A percentile compares a stretch with the other conserved stretches of the same genome.
Conservation (phyloP, 2,329 filamentous ascomycete genomes). For the Nemania bipapillata region DNA sequence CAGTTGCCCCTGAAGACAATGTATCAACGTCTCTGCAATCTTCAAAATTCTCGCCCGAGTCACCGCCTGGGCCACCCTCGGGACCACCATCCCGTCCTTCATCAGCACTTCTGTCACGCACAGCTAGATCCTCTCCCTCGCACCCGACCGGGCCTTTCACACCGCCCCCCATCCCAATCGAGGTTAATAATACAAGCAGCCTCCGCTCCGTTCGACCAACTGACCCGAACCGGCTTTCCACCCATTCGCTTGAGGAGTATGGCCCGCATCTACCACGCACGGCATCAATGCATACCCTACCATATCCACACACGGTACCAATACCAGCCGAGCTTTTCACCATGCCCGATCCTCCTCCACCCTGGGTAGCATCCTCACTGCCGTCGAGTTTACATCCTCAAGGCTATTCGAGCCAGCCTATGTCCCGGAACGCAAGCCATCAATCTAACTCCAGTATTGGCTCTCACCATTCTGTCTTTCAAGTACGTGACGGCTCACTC, state of each 20-base stretch:
- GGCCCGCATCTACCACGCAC: constrained; percentile 28
- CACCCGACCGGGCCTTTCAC: constrained; percentile 45
- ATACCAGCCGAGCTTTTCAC: constrained; percentile 38
- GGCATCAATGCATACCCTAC: constrained; percentile 30
- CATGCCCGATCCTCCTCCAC: constrained; percentile 38
- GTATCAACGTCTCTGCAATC: constrained; percentile 18
- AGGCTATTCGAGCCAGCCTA: constrained; percentile 62
- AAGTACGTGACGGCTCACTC: constrained; percentile 19
- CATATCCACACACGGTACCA: constrained; percentile 44
- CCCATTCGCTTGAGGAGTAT: constrained; percentile 39
- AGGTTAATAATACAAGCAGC: constrained; percentile 47
- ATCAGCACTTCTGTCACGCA: constrained; percentile 40
- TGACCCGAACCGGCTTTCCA: constrained; percentile 30
- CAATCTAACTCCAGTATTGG: constrained; percentile 52
- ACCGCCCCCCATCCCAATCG: constrained; percentile 49
- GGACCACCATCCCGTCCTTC: constrained; percentile 36
- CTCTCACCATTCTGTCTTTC: constrained; percentile 39
- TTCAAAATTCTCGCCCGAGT: constrained; percentile 22
- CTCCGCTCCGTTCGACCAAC: constrained; percentile 40
- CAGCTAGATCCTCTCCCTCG: constrained; percentile 47
- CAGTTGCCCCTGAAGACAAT: constrained; percentile 15
- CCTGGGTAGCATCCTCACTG: constrained; percentile 43
- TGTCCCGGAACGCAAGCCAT: constrained; percentile 60
- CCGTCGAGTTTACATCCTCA: constrained; percentile 44
- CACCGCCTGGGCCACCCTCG: constrained; percentile 32